Percentiles rank a stretch among this genome's conserved stretches.
phyloP scores from a whole-genome alignment of 345 rosid species.

The Citrus maxima region DNA sequence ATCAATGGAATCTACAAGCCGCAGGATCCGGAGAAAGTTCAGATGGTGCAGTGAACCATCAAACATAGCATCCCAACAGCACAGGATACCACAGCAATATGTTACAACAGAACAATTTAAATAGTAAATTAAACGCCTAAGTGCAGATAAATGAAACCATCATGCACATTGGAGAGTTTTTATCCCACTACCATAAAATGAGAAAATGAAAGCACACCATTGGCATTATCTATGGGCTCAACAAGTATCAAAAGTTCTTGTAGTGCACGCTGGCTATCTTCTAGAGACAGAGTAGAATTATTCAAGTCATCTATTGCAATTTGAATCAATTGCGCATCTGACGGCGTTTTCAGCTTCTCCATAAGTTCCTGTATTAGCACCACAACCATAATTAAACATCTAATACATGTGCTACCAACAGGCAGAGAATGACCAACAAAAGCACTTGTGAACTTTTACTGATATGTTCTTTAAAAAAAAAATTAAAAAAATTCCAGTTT shows the following conservation, averaged over 20 bases:
- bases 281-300: constrained; percentile 65
- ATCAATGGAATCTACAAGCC: background rate
- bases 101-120: background rate
- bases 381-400: background rate
- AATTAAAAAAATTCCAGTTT: background rate
- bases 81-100: background rate
- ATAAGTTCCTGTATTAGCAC: constrained; percentile 56
- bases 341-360: constrained; percentile 79
- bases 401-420: background rate
- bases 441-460: background rate
- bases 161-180: background rate
- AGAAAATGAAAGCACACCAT: constrained; percentile 41
- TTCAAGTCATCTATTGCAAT: constrained; percentile 73
- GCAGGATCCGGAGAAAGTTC: background rate
- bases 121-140: background rate
- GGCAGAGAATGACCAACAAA: background rate
- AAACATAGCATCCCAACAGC: background rate
- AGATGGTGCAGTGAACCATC: background rate
- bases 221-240: constrained; percentile 92
- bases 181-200: background rate
- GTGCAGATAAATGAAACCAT: background rate
- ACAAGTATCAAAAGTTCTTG: constrained; percentile 82
- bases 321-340: constrained; percentile 81
- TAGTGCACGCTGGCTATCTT: constrained; percentile 75
- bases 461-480: background rate